A percentile compares a stretch with the other conserved stretches of the same genome.
phyloP scores from a whole-genome alignment of 306 rosid genomes.

The Bauhinia variegata region DNA sequence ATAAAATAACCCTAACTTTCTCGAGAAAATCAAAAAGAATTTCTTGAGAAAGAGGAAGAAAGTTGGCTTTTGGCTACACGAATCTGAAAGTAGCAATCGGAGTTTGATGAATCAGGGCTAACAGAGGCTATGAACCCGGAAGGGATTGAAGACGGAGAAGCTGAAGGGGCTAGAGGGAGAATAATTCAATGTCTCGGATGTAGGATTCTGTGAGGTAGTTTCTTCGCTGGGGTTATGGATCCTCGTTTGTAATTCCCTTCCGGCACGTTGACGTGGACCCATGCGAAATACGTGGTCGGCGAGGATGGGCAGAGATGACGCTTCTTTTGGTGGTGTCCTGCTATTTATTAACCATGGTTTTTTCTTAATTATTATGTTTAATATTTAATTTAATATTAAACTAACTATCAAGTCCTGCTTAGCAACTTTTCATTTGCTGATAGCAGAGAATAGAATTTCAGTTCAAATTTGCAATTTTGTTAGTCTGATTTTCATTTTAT shows the following conservation, averaged over 20 bases:
- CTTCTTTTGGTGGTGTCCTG: background rate
- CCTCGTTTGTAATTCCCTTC: constrained; percentile 23
- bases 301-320: background rate
- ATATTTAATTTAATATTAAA: too few relatives aligned
- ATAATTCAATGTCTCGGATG: background rate
- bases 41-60: constrained; percentile 32
- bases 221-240: constrained; percentile 16
- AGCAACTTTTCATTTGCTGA: too few relatives aligned
- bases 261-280: constrained; percentile 47
- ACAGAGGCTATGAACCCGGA: constrained; percentile 37
- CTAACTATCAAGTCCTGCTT: too few relatives aligned
- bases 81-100: constrained; percentile 33
- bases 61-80: constrained; percentile 30
- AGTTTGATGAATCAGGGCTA: constrained; percentile 34
- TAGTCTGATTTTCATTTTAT: too few relatives aligned
- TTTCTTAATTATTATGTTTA: too few relatives aligned
- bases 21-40: constrained; percentile 41
- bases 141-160: constrained; percentile 26
- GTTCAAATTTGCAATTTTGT: too few relatives aligned
- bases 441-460: too few relatives aligned
- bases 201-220: constrained; percentile 26
- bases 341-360: background rate
- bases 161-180: background rate
- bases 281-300: constrained; percentile 25
- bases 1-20: constrained; percentile 38